Conservation (phyloP, 805 yeast genomes). For the Metschnikowia borealis region DNA sequence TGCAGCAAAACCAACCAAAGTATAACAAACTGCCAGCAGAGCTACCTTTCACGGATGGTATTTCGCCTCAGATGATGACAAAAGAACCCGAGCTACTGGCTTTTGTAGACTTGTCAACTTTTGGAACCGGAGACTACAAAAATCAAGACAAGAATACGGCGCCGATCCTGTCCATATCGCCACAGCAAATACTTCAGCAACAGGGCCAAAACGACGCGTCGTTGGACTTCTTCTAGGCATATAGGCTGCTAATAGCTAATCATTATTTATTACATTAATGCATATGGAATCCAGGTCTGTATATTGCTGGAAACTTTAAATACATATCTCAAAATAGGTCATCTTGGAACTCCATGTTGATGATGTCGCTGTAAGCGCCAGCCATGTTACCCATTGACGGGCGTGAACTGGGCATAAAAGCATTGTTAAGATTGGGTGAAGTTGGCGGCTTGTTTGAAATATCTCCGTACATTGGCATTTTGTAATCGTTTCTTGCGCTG, state of each 20-base stretch:
- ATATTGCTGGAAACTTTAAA: neutral
- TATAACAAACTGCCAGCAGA: constrained; percentile 7
- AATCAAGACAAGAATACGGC: neutral
- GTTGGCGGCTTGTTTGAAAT: neutral
- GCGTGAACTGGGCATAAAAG: constrained; percentile 4
- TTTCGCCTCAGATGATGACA: constrained; percentile 17
- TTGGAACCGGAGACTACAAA: constrained; percentile 3
- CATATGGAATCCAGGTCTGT: neutral
- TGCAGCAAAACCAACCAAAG: neutral
- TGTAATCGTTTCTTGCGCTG: constrained; percentile 4
- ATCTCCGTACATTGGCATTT: constrained; percentile 4
- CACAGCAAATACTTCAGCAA: constrained; percentile 38
- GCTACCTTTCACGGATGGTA: constrained; percentile 9
- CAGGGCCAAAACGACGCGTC: constrained; percentile 15
- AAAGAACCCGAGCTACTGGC: constrained; percentile 13
- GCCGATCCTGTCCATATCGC: constrained; percentile 26
- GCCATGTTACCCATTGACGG: constrained; percentile 14
- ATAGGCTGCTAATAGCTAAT: constrained; percentile 1
- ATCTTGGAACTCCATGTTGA: constrained; percentile 36
- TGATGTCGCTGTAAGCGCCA: constrained; percentile 36
- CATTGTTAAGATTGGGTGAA: neutral
- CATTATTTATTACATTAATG: constrained; percentile 2
- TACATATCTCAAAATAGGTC: constrained; percentile 2
- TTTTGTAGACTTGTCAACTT: constrained; percentile 1
- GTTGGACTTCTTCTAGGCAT: constrained; percentile 27